These are phyloP conservation scores for Coix lacrymajobi DNA, from an alignment of 176 grass and related monocot genomes.

Conservation along the genomic window DNA sequence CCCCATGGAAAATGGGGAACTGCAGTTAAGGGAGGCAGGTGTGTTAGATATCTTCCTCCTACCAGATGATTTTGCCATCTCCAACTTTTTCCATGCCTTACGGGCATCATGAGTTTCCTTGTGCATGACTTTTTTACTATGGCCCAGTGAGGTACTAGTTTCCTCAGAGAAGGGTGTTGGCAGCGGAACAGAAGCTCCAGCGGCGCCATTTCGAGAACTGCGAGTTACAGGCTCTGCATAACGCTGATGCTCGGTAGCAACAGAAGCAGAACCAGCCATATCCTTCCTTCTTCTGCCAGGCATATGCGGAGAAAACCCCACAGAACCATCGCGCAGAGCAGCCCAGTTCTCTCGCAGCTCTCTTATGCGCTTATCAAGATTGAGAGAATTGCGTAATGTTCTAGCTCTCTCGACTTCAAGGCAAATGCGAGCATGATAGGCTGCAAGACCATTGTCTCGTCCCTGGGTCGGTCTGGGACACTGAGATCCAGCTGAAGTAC, in stretches of 20 bases:
- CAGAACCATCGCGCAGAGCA: conserved; percentile 45
- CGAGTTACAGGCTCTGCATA: not conserved
- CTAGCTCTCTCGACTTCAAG: conserved; percentile 32
- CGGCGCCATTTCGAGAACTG: not conserved
- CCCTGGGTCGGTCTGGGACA: not conserved
- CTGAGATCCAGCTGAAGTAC: conserved; percentile 5
- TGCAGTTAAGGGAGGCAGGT: conserved; percentile 9
- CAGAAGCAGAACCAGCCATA: not conserved
- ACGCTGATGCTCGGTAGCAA: not conserved
- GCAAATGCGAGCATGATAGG: not conserved
- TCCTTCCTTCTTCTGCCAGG: conserved; percentile 14
- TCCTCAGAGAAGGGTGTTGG: not conserved
- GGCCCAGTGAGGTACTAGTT: not conserved
- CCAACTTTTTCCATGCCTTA: conserved; percentile 87
- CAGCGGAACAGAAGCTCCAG: conserved; percentile 10
- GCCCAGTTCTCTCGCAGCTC: conserved; percentile 55
- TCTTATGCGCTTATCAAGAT: conserved; percentile 43
- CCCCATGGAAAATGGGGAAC: conserved; percentile 32
- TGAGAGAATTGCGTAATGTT: conserved; percentile 44
- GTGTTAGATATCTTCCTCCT: conserved; percentile 29
- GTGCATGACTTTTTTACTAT: not conserved
- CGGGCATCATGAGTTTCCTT: conserved; percentile 19
- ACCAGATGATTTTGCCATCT: conserved; percentile 46
- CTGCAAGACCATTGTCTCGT: not conserved
- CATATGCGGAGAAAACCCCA: conserved; percentile 37